Evolutionary conservation across 2,329 filamentous ascomycete species (phyloP).

Genomic region (Colletotrichum melonis): DNA sequence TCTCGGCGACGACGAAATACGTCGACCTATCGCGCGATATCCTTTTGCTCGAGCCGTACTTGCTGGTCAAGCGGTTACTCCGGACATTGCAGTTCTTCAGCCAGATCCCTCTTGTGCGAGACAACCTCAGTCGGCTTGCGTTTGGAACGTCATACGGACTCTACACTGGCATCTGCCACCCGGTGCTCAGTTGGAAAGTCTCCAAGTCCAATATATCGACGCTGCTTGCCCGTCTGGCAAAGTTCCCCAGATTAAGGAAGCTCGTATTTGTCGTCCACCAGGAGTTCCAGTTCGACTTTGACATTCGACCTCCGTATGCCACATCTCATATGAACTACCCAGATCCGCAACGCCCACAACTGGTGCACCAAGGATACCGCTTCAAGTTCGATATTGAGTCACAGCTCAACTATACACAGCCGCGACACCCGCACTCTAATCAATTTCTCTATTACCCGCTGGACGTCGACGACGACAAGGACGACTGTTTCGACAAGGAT

Average conservation of each 20-base stretch:
- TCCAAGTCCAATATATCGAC: conserved; percentile 56
- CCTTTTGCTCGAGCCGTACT: conserved; percentile 59
- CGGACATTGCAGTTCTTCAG: conserved; percentile 58
- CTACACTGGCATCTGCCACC: conserved; percentile 57
- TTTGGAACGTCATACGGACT: conserved; percentile 60
- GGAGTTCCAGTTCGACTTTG: conserved; percentile 58
- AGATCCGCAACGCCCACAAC: conserved; percentile 46
- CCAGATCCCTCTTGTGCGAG: conserved; percentile 56
- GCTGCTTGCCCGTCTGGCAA: conserved; percentile 53
- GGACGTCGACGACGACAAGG: conserved; percentile 43
- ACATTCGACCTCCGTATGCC: conserved; percentile 43
- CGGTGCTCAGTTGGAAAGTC: conserved; percentile 56
- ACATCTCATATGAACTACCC: conserved; percentile 24
- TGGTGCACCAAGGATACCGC: conserved; percentile 58
- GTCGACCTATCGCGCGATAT: conserved; percentile 59
- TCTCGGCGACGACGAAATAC: conserved; percentile 58
- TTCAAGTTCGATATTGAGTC: conserved; percentile 60
- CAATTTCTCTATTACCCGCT: conserved; percentile 52
- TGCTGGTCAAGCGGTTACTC: conserved; percentile 58
- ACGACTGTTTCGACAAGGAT: conserved; percentile 39
- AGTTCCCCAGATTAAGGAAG: conserved; percentile 52
- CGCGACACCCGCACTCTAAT: conserved; percentile 55
- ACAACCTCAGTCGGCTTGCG: conserved; percentile 53
- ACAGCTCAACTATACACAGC: conserved; percentile 55
- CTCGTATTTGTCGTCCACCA: conserved; percentile 60